Evolutionary conservation across 257 asterid species (phyloP), one percentile per base, ranked within the genome.

Genomic region (Anisodus tanguticus): DNA sequence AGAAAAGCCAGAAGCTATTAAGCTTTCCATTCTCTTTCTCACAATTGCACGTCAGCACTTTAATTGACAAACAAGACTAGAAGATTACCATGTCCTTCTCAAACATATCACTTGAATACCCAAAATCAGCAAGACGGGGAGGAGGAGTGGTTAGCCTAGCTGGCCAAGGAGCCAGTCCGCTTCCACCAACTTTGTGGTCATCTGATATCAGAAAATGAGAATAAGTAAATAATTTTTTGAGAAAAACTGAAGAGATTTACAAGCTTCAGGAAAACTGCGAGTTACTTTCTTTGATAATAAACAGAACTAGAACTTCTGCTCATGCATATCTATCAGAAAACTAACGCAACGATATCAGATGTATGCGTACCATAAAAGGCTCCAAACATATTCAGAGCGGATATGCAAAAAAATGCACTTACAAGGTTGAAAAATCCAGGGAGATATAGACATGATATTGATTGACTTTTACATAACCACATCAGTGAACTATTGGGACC

Each of bases 131-230:
- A 87, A 96, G 98, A 57, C 99, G 94, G 8, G 99, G 99, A 60
- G 99, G 98, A 77, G 98, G 93, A 80, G 98, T 51, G 57, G 97
- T 92, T 83, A 94, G 83, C 82, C 98, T 91, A 31, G 97, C 94
- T 63, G 99, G 99, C 99, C 99, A 96, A 47, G 98, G 98, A 69
- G 94, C 95, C 85, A 96, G 91, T 81, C 94, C 98, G 81, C 98
- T 93, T 74, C 99, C 99, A 70, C 84, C 84, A 64, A 92, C 86
- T 83, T 88, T 92, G 88, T 96, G 98, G 86, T 96, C 99, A 91
- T 92, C 98, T 96, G 93, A 84, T 81, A 82, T 57, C 15, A 69
- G 79, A n/a, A 83, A 79, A 84, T 35, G 68, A n/a, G 84, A 64
- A 83, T 17, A 81, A 71, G 84, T 15, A 51, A 41, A n/a, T 69